These are phyloP conservation scores for Penicillium ucsense DNA, from an alignment of 495 filamentous ascomycete species.

Conservation along the genomic window DNA sequence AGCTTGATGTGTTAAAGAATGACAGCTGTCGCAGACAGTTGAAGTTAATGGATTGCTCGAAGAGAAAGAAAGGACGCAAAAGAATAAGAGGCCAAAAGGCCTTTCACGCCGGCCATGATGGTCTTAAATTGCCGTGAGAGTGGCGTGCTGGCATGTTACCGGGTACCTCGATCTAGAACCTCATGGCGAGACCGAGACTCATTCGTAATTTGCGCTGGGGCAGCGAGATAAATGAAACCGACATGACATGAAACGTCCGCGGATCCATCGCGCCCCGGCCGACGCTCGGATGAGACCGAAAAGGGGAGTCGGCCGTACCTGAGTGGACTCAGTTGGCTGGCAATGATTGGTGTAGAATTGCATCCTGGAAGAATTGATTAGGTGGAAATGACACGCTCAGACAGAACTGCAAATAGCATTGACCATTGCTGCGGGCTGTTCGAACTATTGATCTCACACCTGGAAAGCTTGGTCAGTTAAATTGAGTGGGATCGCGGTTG, in stretches of 20 bases:
- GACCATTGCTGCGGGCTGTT: neutral
- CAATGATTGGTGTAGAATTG: slow-evolving; percentile 10
- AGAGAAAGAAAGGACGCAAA: slow-evolving; percentile 1
- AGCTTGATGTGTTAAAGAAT: slow-evolving; percentile 7
- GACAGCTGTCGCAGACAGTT: slow-evolving; percentile 20
- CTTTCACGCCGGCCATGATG: neutral
- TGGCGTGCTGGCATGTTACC: neutral
- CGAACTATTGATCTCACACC: neutral
- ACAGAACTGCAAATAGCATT: neutral
- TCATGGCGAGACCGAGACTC: neutral
- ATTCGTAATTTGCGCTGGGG: slow-evolving; percentile 2
- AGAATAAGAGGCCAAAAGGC: slow-evolving; percentile 1
- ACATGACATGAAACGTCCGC: slow-evolving; percentile 24
- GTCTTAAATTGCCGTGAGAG: neutral
- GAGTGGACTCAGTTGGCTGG: slow-evolving; percentile 7
- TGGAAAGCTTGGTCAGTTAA: neutral
- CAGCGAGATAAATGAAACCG: slow-evolving; percentile 17
- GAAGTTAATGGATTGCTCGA: neutral
- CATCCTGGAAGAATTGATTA: neutral
- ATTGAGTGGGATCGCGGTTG: no score
- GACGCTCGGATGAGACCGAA: slow-evolving; percentile 12
- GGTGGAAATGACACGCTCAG: slow-evolving; percentile 3
- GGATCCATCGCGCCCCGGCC: slow-evolving; percentile 8
- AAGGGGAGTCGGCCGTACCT: slow-evolving; percentile 3
- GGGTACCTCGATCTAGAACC: neutral